Conservation (phyloP, 2,329 filamentous ascomycete species). For the Endoconidiophora polonica region DNA sequence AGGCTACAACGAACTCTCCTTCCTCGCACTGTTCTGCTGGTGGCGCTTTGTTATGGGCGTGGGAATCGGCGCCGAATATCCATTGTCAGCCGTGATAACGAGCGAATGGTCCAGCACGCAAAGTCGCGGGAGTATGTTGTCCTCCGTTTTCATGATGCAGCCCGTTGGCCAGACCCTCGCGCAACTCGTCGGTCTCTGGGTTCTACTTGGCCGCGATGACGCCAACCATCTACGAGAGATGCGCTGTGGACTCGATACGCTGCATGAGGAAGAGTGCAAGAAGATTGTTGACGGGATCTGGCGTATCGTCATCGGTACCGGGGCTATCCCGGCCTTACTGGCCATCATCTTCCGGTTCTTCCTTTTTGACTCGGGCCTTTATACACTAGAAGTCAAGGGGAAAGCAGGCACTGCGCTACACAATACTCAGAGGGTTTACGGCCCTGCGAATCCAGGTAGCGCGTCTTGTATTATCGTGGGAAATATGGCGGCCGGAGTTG, state of each 20-base stretch:
- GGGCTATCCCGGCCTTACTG: conserved; percentile 44
- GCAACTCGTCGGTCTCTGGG: conserved; percentile 41
- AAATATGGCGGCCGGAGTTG: too few relatives aligned
- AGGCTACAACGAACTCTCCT: conserved; percentile 32
- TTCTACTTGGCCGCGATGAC: conserved; percentile 29
- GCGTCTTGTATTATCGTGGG: too few relatives aligned
- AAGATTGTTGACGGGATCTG: conserved; percentile 42
- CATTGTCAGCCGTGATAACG: conserved; percentile 49
- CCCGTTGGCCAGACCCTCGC: conserved; percentile 50
- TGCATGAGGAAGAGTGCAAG: conserved; percentile 29
- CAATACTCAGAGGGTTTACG: conserved; percentile 43
- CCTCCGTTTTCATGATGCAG: conserved; percentile 53
- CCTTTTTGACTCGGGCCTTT: conserved; percentile 48
- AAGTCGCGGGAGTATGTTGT: conserved; percentile 50
- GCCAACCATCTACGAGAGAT: conserved; percentile 26
- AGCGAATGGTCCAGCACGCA: conserved; percentile 47
- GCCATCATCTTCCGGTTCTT: conserved; percentile 51
- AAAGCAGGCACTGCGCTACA: conserved; percentile 41
- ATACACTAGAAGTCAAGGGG: conserved; percentile 47
- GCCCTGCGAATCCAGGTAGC: conserved; percentile 15
- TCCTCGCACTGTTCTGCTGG: conserved; percentile 34
- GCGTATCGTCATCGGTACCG: conserved; percentile 50
- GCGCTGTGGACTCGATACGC: conserved; percentile 31
- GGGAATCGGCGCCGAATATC: conserved; percentile 51
- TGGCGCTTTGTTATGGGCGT: conserved; percentile 39